These are phyloP conservation scores for Cyclaneusma minus DNA, from an alignment of 2,329 filamentous ascomycete genomes.

Conservation along the genomic window DNA sequence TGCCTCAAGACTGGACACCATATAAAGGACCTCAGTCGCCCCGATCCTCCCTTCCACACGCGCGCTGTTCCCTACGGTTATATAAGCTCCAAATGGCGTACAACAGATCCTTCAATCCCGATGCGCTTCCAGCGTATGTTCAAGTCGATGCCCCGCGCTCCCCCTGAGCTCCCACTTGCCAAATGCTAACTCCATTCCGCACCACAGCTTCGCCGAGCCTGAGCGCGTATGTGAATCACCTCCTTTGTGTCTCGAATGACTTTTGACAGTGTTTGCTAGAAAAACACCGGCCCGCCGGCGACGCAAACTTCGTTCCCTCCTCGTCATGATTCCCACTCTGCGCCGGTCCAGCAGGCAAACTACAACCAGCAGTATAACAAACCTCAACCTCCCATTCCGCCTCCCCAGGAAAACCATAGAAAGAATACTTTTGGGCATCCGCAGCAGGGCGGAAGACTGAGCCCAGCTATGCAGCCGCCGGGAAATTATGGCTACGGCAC, in stretches of 20 bases:
- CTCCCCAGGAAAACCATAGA: conserved; percentile 5
- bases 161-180: conserved; percentile 5
- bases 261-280: too few species aligned
- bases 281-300: not conserved
- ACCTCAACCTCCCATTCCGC: conserved; percentile 16
- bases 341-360: conserved; percentile 13
- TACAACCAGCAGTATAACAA: conserved; percentile 12
- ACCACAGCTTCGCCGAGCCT: conserved; percentile 54
- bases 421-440: too few species aligned
- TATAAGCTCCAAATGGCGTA: conserved; percentile 83
- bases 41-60: too few species aligned
- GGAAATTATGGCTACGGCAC: conserved; percentile 25
- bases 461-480: conserved; percentile 15
- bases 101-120: conserved; percentile 83
- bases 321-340: conserved; percentile 10
- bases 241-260: too few species aligned
- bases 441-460: conserved; percentile 7
- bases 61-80: too few species aligned
- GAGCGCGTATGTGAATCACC: conserved; percentile 44
- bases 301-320: conserved; percentile 12
- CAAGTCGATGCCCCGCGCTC: too few species aligned
- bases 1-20: too few species aligned
- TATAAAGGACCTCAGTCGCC: too few species aligned
- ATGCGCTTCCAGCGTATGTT: conserved; percentile 79
- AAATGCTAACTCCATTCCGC: conserved; percentile 12